A percentile compares a stretch with the other conserved stretches of the same genome.
Evolutionary conservation across 306 rosid species (phyloP).

Genomic region (Cicer pinnatifidum): DNA sequence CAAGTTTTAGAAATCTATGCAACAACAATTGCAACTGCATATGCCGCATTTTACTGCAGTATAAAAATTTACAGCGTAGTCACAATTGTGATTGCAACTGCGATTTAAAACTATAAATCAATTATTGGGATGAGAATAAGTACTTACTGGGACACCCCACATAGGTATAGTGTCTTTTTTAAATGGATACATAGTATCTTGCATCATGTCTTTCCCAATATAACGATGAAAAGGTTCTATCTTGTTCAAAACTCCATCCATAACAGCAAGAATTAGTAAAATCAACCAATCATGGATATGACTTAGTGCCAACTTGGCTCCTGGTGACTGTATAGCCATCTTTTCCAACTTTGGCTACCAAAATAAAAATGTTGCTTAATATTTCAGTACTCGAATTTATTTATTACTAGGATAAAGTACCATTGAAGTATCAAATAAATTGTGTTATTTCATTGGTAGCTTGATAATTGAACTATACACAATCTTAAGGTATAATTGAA

Average conservation of each 20-base stretch:
- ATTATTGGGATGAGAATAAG: neutral
- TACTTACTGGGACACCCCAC: constrained; percentile 61
- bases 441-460: neutral
- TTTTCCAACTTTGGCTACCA: constrained; percentile 36
- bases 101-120: too few relatives aligned
- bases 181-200: constrained; percentile 48
- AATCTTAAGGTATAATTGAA: too few relatives aligned
- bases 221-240: constrained; percentile 63
- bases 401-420: neutral
- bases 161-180: constrained; percentile 53
- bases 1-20: too few relatives aligned
- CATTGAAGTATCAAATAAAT: neutral
- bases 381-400: neutral
- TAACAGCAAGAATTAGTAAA: constrained; percentile 48
- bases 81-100: too few relatives aligned
- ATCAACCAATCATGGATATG: constrained; percentile 58
- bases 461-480: too few relatives aligned
- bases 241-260: constrained; percentile 43
- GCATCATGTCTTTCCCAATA: constrained; percentile 55
- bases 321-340: constrained; percentile 45
- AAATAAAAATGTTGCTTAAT: neutral
- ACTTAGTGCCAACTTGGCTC: constrained; percentile 42
- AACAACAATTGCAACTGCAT: too few relatives aligned
- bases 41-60: too few relatives aligned
- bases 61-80: too few relatives aligned